Conservation (phyloP, 768 basidiomycete genomes). For the Chiua virens region DNA sequence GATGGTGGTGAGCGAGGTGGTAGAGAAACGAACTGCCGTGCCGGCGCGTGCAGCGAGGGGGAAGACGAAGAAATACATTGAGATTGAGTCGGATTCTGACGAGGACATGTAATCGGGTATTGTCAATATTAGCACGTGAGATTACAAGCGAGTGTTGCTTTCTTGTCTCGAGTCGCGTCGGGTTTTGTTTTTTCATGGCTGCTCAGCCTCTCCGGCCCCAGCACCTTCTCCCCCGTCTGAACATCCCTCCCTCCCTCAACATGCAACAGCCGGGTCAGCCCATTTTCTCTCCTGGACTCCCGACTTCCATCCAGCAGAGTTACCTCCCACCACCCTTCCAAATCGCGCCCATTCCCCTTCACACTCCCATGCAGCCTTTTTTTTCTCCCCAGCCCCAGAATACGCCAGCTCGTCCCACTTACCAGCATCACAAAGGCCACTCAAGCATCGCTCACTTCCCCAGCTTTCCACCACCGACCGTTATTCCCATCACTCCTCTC, state of each 20-base stretch:
- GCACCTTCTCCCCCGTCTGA: constrained; percentile 55
- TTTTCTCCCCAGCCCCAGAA: constrained; percentile 52
- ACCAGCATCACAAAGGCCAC: constrained; percentile 50
- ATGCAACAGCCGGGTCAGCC: constrained; percentile 57
- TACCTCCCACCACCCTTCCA: constrained; percentile 56
- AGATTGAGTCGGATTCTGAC: constrained; percentile 51
- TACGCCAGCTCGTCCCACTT: constrained; percentile 50
- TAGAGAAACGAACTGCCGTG: constrained; percentile 40
- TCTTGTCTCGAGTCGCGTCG: too few relatives aligned
- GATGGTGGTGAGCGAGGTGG: constrained; percentile 40
- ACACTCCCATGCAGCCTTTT: constrained; percentile 75
- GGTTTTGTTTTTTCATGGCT: too few relatives aligned
- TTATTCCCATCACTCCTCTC: constrained; percentile 62
- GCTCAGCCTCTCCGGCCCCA: constrained; percentile 32
- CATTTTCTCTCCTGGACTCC: constrained; percentile 65
- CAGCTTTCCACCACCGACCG: constrained; percentile 54
- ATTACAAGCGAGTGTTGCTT: constrained; percentile 9
- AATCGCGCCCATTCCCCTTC: constrained; percentile 45
- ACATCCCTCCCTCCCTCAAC: constrained; percentile 52
- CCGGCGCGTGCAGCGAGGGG: constrained; percentile 51
- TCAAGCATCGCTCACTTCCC: constrained; percentile 67
- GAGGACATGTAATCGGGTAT: constrained; percentile 49
- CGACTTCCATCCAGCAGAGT: constrained; percentile 55
- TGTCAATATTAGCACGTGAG: constrained; percentile 16
- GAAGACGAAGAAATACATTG: constrained; percentile 61